phyloP scores from a whole-genome alignment of 192 early-diverging fungal species.

The Coemansia umbellata region DNA sequence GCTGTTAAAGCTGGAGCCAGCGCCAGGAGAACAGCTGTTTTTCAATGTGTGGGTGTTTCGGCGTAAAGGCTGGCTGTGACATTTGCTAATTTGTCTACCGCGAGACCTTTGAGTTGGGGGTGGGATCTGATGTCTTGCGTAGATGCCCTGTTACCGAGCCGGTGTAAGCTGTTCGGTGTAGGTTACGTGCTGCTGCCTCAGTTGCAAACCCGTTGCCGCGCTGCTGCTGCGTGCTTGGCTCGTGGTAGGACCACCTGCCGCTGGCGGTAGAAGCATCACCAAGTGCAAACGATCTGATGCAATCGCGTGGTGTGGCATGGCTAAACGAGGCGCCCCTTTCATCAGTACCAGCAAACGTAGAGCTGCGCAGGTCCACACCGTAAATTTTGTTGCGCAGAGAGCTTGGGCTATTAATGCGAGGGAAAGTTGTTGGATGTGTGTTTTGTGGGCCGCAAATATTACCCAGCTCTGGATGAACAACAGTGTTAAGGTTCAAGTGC shows the following conservation, averaged over 20 bases:
- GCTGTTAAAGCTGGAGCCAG: constrained; percentile 32
- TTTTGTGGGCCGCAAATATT: background rate
- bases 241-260: constrained; percentile 3
- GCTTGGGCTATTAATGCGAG: background rate
- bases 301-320: background rate
- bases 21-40: constrained; percentile 10
- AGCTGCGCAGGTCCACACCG: background rate
- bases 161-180: constrained; percentile 35
- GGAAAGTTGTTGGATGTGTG: too few relatives aligned
- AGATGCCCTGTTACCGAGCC: constrained; percentile 19
- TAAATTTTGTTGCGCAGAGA: background rate
- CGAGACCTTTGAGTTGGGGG: constrained; percentile 4
- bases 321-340: constrained; percentile 2
- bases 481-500: constrained; percentile 2
- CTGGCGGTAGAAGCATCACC: background rate
- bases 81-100: background rate
- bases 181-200: constrained; percentile 5
- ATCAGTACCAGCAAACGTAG: background rate
- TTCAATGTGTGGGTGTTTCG: too few relatives aligned
- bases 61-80: too few relatives aligned
- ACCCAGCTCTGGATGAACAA: background rate
- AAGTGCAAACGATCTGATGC: constrained; percentile 23
- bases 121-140: constrained; percentile 16
- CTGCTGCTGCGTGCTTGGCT: constrained; percentile 2
- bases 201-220: constrained; percentile 23